Conservation (phyloP, 2,329 filamentous ascomycete species). For the Monilinia fructicola region DNA sequence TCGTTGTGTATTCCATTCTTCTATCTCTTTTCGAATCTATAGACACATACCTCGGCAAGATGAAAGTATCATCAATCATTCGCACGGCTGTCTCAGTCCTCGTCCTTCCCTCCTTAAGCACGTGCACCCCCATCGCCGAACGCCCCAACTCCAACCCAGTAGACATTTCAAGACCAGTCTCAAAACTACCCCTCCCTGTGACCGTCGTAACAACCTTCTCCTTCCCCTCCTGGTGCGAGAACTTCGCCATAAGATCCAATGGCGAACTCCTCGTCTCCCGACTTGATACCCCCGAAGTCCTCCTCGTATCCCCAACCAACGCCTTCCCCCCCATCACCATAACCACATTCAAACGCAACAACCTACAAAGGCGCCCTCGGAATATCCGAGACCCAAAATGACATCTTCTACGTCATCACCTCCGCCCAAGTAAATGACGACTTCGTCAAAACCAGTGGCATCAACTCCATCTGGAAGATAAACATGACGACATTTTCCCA, state of each 20-base stretch:
- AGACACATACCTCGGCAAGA: not conserved
- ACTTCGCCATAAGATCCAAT: conserved; percentile 43
- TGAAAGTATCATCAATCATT: conserved; percentile 11
- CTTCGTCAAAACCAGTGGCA: conserved; percentile 31
- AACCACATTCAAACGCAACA: conserved; percentile 39
- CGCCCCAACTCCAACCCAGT: not conserved
- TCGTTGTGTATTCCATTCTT: not conserved
- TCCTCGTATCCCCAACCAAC: conserved; percentile 40
- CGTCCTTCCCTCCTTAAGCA: conserved; percentile 8
- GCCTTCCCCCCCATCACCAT: conserved; percentile 28
- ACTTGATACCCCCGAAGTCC: conserved; percentile 40
- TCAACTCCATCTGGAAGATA: conserved; percentile 34
- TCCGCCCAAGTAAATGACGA: conserved; percentile 38
- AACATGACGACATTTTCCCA: conserved; percentile 31
- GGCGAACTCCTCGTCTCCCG: conserved; percentile 42
- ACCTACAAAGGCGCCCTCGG: conserved; percentile 39
- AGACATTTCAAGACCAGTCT: not conserved
- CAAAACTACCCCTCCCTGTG: conserved; percentile 25
- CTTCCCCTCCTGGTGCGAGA: conserved; percentile 38
- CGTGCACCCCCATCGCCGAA: conserved; percentile 2
- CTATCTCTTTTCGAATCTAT: not conserved
- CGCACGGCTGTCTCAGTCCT: conserved; percentile 1
- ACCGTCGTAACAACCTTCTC: conserved; percentile 22
- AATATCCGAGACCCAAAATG: conserved; percentile 41
- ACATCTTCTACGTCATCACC: conserved; percentile 38